Conservation (phyloP, 352 stramenopile species). For the Globisporangium viniferum region DNA sequence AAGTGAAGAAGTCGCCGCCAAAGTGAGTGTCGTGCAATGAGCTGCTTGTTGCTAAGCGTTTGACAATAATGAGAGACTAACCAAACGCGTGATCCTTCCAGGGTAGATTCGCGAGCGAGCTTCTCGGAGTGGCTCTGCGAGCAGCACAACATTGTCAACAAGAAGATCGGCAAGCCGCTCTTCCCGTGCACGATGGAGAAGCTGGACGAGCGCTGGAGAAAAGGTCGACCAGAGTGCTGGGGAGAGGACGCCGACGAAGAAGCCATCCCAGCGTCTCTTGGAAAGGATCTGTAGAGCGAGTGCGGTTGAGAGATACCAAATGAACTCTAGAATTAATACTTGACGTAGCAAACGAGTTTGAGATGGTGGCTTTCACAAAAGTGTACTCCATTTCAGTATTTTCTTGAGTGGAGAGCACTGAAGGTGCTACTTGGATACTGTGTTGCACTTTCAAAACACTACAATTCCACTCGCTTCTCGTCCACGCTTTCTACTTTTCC, state of each 20-base stretch:
- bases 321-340: neutral
- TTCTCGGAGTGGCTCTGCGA: slow-evolving; percentile 96
- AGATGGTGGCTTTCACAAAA: neutral
- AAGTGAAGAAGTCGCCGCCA: slow-evolving; percentile 91
- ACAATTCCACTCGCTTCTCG: slow-evolving; percentile 7
- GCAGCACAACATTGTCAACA: slow-evolving; percentile 97
- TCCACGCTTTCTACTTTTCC: neutral
- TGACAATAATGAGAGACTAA: neutral
- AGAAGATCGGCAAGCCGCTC: slow-evolving; percentile 93
- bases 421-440: neutral
- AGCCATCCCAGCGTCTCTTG: slow-evolving; percentile 28
- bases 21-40: slow-evolving; percentile 43
- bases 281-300: slow-evolving; percentile 9
- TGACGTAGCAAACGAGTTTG: neutral
- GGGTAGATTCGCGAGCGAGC: slow-evolving; percentile 88
- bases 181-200: slow-evolving; percentile 93
- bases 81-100: slow-evolving; percentile 15
- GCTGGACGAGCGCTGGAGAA: slow-evolving; percentile 94
- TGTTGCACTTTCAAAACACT: neutral
- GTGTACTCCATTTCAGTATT: neutral
- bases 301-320: neutral
- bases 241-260: slow-evolving; percentile 45
- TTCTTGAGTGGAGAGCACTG: neutral
- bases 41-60: neutral
- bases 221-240: slow-evolving; percentile 86